Evolutionary conservation across 116 monocot genomes (phyloP).

Genomic region (Posidonia oceanica): DNA sequence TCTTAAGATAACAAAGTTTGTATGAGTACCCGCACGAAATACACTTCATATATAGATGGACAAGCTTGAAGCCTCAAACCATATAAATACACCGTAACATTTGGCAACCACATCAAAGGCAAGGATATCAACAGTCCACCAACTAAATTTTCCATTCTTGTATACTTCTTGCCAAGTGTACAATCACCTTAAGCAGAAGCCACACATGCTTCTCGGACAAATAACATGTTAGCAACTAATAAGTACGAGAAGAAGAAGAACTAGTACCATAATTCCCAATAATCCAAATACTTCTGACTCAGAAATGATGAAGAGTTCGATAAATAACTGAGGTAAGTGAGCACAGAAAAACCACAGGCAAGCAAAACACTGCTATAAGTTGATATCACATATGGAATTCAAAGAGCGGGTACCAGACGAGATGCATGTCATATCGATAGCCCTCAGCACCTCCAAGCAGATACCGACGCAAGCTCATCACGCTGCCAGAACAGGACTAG

Average conservation of each 20-base stretch:
- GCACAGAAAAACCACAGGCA: neutral
- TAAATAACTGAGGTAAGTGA: neutral
- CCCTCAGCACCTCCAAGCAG: slow-evolving; percentile 53
- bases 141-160: neutral
- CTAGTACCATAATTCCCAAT: neutral
- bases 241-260: too few species aligned
- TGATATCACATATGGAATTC: slow-evolving; percentile 7
- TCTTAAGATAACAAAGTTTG: too few species aligned
- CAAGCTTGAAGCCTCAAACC: too few species aligned
- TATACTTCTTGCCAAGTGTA: slow-evolving; percentile 15
- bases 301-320: neutral
- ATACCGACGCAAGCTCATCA: slow-evolving; percentile 18
- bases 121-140: neutral
- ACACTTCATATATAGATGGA: too few species aligned
- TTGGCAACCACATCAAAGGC: neutral
- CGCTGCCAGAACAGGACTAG: slow-evolving; percentile 68
- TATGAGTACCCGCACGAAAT: too few species aligned
- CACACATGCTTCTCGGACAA: slow-evolving; percentile 3
- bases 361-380: neutral
- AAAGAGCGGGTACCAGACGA: slow-evolving; percentile 7
- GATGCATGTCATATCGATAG: slow-evolving; percentile 17
- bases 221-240: neutral
- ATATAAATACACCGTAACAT: neutral
- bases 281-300: neutral
- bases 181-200: slow-evolving; percentile 8